Conservation (phyloP, 2,329 filamentous ascomycete species). For the Curvularia eragrostidis region DNA sequence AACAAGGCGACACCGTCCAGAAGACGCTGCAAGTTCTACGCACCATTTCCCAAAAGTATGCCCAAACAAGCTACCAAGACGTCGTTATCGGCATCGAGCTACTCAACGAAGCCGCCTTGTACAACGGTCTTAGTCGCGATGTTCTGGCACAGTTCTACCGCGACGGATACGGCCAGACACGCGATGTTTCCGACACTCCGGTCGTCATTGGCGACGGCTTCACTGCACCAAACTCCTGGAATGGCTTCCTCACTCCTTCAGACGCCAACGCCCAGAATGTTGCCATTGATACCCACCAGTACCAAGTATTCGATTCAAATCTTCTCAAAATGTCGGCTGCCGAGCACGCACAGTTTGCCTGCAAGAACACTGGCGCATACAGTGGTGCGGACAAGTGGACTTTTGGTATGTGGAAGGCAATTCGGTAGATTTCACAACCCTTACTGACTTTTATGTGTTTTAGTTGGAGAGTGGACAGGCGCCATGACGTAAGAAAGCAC, state of each 20-base stretch:
- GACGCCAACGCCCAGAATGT: conserved; percentile 62
- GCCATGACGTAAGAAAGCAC: conserved; percentile 61
- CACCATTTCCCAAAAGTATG: conserved; percentile 65
- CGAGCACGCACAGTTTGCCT: conserved; percentile 64
- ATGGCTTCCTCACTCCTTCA: conserved; percentile 63
- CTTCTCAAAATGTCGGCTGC: conserved; percentile 59
- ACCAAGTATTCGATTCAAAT: conserved; percentile 66
- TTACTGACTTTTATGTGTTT: conserved; percentile 21
- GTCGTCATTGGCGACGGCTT: conserved; percentile 69
- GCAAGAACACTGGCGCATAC: conserved; percentile 60
- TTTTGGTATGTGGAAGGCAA: conserved; percentile 15
- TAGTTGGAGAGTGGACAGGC: conserved; percentile 73
- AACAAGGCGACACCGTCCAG: conserved; percentile 56
- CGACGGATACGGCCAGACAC: conserved; percentile 59
- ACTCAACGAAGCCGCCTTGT: conserved; percentile 61
- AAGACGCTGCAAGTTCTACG: conserved; percentile 64
- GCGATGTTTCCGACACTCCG: conserved; percentile 53
- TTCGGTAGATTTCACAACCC: background rate
- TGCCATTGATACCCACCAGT: conserved; percentile 72
- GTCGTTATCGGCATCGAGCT: conserved; percentile 65
- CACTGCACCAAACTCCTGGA: conserved; percentile 62
- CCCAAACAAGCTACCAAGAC: conserved; percentile 59
- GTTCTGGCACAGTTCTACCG: conserved; percentile 62
- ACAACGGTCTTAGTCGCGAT: conserved; percentile 55
- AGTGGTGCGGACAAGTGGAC: conserved; percentile 67